A percentile compares a stretch with the other conserved stretches of the same genome.
phyloP scores from a whole-genome alignment of 352 stramenopile species.

The Phytophthora kernoviae region DNA sequence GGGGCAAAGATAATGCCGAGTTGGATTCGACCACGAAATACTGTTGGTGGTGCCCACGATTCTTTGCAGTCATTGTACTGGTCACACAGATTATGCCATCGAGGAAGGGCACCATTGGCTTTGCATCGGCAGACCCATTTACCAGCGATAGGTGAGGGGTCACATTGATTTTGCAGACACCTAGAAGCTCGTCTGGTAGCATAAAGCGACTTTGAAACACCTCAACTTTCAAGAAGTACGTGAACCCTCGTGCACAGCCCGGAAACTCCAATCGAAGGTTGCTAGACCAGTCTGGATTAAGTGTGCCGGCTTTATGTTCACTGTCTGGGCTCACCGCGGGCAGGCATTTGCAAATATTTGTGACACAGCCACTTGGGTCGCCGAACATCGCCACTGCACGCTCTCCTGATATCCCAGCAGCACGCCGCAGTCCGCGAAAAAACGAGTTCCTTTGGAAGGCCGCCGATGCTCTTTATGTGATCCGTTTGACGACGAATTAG shows the following conservation, averaged over 20 bases:
- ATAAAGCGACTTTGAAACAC: constrained; percentile 88
- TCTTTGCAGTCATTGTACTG: constrained; percentile 89
- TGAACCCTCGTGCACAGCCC: constrained; percentile 70
- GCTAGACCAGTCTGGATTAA: constrained; percentile 72
- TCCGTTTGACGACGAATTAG: constrained; percentile 18
- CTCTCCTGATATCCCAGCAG: constrained; percentile 73
- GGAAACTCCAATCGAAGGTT: constrained; percentile 83
- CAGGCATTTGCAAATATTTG: constrained; percentile 69
- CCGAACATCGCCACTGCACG: constrained; percentile 73
- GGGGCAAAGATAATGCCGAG: constrained; percentile 81
- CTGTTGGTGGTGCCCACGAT: constrained; percentile 82
- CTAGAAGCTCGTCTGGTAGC: constrained; percentile 74
- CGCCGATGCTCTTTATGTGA: constrained; percentile 41
- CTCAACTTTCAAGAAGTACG: constrained; percentile 82
- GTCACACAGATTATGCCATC: constrained; percentile 88
- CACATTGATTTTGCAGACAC: constrained; percentile 87
- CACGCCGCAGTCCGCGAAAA: constrained; percentile 81
- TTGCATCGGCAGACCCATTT: constrained; percentile 79
- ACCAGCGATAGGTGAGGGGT: constrained; percentile 83
- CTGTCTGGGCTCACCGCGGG: constrained; percentile 15
- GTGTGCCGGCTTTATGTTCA: constrained; percentile 29
- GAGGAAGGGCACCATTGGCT: constrained; percentile 74
- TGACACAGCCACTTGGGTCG: constrained; percentile 80
- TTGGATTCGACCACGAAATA: constrained; percentile 81
- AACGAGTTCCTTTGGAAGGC: constrained; percentile 64